These are phyloP conservation scores for Mallotus nudiflorus DNA, from an alignment of 345 rosid genomes.

Conservation along the genomic window DNA sequence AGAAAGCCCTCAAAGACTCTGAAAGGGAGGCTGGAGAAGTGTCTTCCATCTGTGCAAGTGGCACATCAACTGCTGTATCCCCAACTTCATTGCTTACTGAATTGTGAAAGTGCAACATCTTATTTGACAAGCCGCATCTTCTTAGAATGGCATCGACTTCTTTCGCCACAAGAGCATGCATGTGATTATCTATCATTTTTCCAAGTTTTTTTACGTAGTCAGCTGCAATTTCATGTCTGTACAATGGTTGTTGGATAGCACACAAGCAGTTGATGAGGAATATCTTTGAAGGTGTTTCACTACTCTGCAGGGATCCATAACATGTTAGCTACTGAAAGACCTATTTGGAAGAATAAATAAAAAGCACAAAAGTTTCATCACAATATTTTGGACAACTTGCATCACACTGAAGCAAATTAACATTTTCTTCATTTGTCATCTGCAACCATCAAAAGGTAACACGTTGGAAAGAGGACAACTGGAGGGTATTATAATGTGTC, in stretches of 20 bases:
- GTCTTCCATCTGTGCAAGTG: constrained; percentile 62
- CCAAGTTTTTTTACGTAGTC: constrained; percentile 70
- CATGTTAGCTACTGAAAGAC: constrained; percentile 11
- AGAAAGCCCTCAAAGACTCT: constrained; percentile 77
- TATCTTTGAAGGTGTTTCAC: constrained; percentile 76
- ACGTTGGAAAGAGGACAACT: too few relatives aligned
- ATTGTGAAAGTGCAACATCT: constrained; percentile 61
- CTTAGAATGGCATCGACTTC: constrained; percentile 83
- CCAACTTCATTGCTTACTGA: constrained; percentile 35
- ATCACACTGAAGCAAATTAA: background rate
- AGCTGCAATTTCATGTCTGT: constrained; percentile 65
- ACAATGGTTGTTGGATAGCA: constrained; percentile 84
- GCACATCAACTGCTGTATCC: constrained; percentile 10
- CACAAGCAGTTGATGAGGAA: constrained; percentile 92
- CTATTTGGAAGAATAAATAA: background rate
- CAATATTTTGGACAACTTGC: background rate
- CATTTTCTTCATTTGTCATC: background rate
- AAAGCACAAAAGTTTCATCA: background rate
- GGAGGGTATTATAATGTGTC: too few relatives aligned
- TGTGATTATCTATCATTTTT: constrained; percentile 69
- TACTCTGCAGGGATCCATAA: constrained; percentile 54
- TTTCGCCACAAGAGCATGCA: constrained; percentile 61
- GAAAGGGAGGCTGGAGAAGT: constrained; percentile 64
- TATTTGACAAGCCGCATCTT: constrained; percentile 63
- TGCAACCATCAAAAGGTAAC: background rate